These are phyloP conservation scores for Apiospora arundinis DNA, from an alignment of 2,329 filamentous ascomycete genomes.

Conservation along the genomic window DNA sequence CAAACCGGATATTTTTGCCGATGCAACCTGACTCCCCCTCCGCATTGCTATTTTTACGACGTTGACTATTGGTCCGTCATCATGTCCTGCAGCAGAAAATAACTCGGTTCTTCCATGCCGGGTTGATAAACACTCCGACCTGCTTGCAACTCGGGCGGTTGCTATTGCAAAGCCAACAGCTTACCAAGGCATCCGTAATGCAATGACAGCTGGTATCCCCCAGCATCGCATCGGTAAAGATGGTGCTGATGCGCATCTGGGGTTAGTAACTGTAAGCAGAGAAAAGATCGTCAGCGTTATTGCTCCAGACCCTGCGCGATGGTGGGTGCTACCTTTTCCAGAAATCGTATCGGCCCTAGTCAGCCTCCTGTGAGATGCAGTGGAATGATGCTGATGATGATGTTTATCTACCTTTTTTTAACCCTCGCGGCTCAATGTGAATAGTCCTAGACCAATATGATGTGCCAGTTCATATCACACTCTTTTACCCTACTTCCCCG, in stretches of 20 bases:
- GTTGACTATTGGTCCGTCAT: background rate
- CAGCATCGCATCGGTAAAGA: background rate
- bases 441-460: background rate
- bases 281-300: background rate
- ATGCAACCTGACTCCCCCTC: slow-evolving; percentile 4
- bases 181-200: background rate
- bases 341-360: background rate
- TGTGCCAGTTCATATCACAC: background rate
- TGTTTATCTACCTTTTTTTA: slow-evolving; percentile 2
- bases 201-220: background rate
- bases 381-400: background rate
- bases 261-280: background rate
- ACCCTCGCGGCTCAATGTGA: background rate
- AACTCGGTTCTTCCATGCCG: background rate
- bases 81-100: slow-evolving; percentile 2
- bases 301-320: background rate
- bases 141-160: background rate
- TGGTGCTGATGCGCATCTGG: background rate
- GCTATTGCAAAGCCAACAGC: background rate
- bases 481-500: background rate
- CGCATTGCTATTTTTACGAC: background rate
- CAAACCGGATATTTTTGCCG: slow-evolving; percentile 3
- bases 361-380: background rate
- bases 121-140: background rate
- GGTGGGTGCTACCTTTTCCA: background rate